Evolutionary conservation across 2,329 filamentous ascomycete species (phyloP).

Genomic region (Phialemonium atrogriseum): DNA sequence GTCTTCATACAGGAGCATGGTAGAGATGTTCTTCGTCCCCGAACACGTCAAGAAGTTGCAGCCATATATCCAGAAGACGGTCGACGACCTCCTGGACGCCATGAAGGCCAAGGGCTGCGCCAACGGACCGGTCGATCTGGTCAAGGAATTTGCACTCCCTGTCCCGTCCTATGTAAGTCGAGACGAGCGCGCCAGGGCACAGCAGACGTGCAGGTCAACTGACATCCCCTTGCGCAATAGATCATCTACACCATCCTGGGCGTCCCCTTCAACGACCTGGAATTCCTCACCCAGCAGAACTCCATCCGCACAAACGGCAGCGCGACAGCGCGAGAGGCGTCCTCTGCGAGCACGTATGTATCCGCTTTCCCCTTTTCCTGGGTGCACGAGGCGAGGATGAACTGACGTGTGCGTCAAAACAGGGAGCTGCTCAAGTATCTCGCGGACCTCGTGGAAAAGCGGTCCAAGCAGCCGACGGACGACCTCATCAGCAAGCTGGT

Average conservation of each 20-base stretch:
- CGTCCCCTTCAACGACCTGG: conserved; percentile 36
- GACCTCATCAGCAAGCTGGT: conserved; percentile 38
- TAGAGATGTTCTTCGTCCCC: conserved; percentile 31
- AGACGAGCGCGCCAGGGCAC: background rate
- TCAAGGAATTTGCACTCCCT: conserved; percentile 37
- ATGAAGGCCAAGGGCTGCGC: conserved; percentile 27
- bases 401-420: background rate
- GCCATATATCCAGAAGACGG: conserved; percentile 37
- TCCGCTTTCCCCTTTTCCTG: background rate
- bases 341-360: conserved; percentile 31
- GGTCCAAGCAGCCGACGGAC: conserved; percentile 27
- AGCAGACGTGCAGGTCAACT: background rate
- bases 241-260: conserved; percentile 43
- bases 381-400: too few relatives aligned
- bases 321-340: conserved; percentile 35
- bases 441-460: conserved; percentile 30
- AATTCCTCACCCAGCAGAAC: conserved; percentile 36
- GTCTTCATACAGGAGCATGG: conserved; percentile 32
- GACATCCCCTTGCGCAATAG: too few relatives aligned
- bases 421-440: conserved; percentile 30
- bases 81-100: conserved; percentile 30
- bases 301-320: conserved; percentile 38
- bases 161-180: conserved; percentile 35
- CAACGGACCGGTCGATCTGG: conserved; percentile 31
- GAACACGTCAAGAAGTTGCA: conserved; percentile 29